These are phyloP conservation scores for Candida tallmaniae DNA, from an alignment of 805 yeast species.

Conservation along the genomic window DNA sequence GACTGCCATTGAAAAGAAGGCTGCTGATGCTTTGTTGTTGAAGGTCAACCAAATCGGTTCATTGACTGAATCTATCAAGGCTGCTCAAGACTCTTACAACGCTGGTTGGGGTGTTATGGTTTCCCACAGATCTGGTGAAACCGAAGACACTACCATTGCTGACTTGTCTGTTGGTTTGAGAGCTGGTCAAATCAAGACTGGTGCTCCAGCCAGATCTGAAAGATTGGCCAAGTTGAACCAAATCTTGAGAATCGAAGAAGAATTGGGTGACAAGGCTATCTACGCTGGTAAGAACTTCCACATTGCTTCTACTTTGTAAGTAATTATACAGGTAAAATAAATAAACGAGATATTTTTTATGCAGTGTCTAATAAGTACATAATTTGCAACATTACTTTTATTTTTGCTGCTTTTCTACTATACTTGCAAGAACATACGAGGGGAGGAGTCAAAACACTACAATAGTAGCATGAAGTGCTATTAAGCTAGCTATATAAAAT, in stretches of 20 bases:
- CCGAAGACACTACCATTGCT: conserved; percentile 98
- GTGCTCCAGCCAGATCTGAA: conserved; percentile 99
- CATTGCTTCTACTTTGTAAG: conserved; percentile 39
- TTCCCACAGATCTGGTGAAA: conserved; percentile 99
- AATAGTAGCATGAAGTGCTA: too few species aligned
- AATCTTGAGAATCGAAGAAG: conserved; percentile 97
- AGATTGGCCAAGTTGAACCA: conserved; percentile 99
- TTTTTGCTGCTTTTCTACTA: too few species aligned
- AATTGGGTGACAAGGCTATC: conserved; percentile 94
- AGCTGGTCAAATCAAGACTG: conserved; percentile 98
- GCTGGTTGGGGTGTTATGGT: conserved; percentile 99
- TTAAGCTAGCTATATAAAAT: too few species aligned
- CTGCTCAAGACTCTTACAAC: conserved; percentile 90
- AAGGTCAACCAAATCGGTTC: conserved; percentile 99
- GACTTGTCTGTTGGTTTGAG: conserved; percentile 97
- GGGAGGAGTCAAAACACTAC: too few species aligned
- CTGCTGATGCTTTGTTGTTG: conserved; percentile 89
- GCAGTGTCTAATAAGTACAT: too few species aligned
- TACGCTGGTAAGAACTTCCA: conserved; percentile 94
- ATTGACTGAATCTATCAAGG: conserved; percentile 91
- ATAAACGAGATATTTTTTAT: too few species aligned
- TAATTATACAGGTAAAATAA: conserved; percentile 2
- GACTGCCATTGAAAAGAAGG: conserved; percentile 95
- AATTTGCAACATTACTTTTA: too few species aligned
- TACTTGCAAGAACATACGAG: too few species aligned